A percentile compares a stretch with the other conserved stretches of the same genome.
Conservation (phyloP, 345 rosid species). For the Barbarea vulgaris region DNA sequence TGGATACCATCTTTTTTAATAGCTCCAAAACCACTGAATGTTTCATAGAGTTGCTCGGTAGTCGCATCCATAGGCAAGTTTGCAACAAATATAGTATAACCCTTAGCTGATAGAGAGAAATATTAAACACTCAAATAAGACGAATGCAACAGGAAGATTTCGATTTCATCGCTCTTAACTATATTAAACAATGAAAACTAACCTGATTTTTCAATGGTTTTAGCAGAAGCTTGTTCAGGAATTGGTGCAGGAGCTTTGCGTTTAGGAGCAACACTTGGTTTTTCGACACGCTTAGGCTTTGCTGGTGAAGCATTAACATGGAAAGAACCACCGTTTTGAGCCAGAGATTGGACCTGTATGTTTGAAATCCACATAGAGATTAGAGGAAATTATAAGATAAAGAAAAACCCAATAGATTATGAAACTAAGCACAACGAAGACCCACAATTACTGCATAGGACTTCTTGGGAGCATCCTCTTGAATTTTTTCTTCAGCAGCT, state of each 20-base stretch:
- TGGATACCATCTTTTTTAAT: conserved; percentile 37
- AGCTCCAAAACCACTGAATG: conserved; percentile 34
- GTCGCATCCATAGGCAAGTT: conserved; percentile 41
- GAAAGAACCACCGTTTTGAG: conserved; percentile 6
- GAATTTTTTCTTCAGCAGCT: conserved; percentile 27
- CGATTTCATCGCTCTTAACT: neutral
- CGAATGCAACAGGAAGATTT: neutral
- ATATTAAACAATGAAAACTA: neutral
- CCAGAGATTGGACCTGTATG: conserved; percentile 17
- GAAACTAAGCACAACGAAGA: conserved; percentile 7
- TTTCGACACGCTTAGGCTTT: conserved; percentile 25
- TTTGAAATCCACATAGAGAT: conserved; percentile 3
- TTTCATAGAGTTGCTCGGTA: conserved; percentile 23
- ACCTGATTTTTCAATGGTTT: conserved; percentile 3
- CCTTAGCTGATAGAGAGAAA: neutral
- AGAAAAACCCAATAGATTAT: neutral
- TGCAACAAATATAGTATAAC: conserved; percentile 35
- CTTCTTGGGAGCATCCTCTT: conserved; percentile 25
- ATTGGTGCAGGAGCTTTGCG: conserved; percentile 2
- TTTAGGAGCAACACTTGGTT: conserved; percentile 14
- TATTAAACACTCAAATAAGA: neutral
- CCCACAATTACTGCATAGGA: conserved; percentile 36
- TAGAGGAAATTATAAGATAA: neutral
- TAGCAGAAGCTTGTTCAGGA: conserved; percentile 16
- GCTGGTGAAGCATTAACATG: conserved; percentile 17